phyloP scores from a whole-genome alignment of 2,329 filamentous ascomycete genomes.

The Arthroderma sp. region DNA sequence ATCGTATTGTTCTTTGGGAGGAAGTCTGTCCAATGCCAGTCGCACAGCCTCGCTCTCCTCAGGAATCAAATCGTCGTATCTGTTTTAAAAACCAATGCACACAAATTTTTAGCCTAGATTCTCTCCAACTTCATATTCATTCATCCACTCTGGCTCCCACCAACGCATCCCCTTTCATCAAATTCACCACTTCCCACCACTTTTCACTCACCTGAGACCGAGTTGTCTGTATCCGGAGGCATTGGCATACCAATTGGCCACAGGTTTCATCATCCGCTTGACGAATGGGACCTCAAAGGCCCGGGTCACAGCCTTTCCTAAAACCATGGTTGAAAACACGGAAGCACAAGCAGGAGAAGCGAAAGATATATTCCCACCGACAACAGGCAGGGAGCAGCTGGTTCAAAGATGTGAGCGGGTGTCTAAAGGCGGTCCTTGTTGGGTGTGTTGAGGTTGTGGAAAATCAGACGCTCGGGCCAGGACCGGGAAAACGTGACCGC shows the following conservation, averaged over 20 bases:
- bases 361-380: conserved; percentile 4
- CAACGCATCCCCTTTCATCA: neutral
- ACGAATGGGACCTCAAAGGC: conserved; percentile 80
- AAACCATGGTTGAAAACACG: conserved; percentile 1
- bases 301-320: conserved; percentile 48
- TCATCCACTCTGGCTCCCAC: neutral
- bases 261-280: conserved; percentile 59
- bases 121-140: neutral
- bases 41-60: conserved; percentile 84
- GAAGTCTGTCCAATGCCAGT: conserved; percentile 78
- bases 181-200: neutral
- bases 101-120: neutral
- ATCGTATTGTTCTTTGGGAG: conserved; percentile 84
- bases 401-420: neutral
- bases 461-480: conserved; percentile 11
- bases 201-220: conserved; percentile 59
- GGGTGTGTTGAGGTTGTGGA: conserved; percentile 8
- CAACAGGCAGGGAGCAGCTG: conserved; percentile 17
- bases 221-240: conserved; percentile 86
- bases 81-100: conserved; percentile 26
- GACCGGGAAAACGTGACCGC: conserved; percentile 7
- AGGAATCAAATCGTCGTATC: conserved; percentile 85
- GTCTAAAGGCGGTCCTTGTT: neutral
- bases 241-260: conserved; percentile 79
- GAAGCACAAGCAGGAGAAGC: neutral